Evolutionary conservation across 2,329 filamentous ascomycete genomes (phyloP).

Genomic region (Trichoderma endophyticum): DNA sequence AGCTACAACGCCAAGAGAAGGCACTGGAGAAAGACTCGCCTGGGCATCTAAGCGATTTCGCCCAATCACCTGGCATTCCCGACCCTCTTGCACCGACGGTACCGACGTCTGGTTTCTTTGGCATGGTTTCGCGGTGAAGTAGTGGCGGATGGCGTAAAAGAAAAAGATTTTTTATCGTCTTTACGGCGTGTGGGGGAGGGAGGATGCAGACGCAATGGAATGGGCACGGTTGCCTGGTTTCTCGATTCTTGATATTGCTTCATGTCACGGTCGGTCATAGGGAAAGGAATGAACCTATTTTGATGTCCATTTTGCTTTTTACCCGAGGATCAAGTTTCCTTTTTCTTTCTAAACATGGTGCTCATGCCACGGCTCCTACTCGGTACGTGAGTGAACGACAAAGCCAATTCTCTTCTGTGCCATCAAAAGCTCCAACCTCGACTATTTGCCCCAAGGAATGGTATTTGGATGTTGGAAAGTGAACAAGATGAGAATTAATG

Average conservation of each 20-base stretch:
- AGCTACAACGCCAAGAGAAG: slow-evolving; percentile 99
- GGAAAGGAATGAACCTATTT: slow-evolving; percentile 34
- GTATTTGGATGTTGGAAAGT: not conserved
- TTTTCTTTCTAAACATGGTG: not conserved
- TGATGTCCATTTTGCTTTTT: slow-evolving; percentile 29
- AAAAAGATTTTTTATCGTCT: slow-evolving; percentile 19
- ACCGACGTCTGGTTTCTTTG: slow-evolving; percentile 21
- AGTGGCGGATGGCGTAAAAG: slow-evolving; percentile 21
- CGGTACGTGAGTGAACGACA: not conserved
- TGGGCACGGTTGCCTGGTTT: slow-evolving; percentile 35
- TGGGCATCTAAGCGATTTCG: slow-evolving; percentile 80
- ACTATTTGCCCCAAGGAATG: not conserved
- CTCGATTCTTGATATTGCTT: slow-evolving; percentile 40
- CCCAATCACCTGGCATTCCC: slow-evolving; percentile 24
- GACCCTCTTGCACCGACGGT: slow-evolving; percentile 25
- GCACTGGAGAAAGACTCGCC: slow-evolving; percentile 99
- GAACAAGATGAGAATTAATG: not conserved
- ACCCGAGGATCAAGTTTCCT: not conserved
- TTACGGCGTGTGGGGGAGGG: slow-evolving; percentile 27
- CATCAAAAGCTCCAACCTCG: not conserved
- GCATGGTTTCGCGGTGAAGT: slow-evolving; percentile 31
- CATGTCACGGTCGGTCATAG: slow-evolving; percentile 48
- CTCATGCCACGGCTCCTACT: not conserved
- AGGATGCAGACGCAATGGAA: slow-evolving; percentile 28
- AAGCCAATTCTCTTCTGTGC: not conserved